phyloP scores from a whole-genome alignment of 257 asterid species.

The Leonotis leonurus region DNA sequence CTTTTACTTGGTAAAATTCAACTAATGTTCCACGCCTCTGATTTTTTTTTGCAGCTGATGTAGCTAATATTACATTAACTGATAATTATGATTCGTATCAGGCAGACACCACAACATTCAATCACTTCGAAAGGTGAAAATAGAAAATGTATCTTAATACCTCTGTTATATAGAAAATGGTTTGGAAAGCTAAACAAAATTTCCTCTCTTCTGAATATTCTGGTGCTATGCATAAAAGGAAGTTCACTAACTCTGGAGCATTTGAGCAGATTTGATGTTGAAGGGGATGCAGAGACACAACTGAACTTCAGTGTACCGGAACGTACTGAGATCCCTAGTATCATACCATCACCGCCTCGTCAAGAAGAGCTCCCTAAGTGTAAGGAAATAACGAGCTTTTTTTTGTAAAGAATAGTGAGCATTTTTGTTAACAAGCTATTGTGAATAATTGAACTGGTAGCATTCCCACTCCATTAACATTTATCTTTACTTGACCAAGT shows the following conservation, averaged over 20 bases:
- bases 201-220: constrained; percentile 3
- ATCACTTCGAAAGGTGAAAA: constrained; percentile 73
- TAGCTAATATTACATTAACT: constrained; percentile 60
- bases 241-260: constrained; percentile 11
- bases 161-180: constrained; percentile 1
- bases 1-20: background rate
- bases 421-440: constrained; percentile 5
- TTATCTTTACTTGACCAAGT: constrained; percentile 2
- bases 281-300: constrained; percentile 60
- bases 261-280: constrained; percentile 70
- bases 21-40: constrained; percentile 16
- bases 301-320: constrained; percentile 48
- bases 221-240: background rate
- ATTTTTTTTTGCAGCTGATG: constrained; percentile 50
- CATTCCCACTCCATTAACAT: constrained; percentile 3
- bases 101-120: constrained; percentile 42
- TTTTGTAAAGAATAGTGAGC: no score
- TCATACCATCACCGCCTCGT: constrained; percentile 65
- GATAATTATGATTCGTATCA: constrained; percentile 43
- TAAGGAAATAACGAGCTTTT: constrained; percentile 25
- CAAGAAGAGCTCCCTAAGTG: constrained; percentile 39
- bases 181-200: constrained; percentile 8
- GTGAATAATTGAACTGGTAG: constrained; percentile 2
- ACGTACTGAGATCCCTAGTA: constrained; percentile 45
- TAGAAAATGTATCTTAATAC: background rate